Percentiles rank a stretch among this genome's conserved stretches.
phyloP scores from a whole-genome alignment of 805 yeast genomes.

The Saccharomycopsis sp. region DNA sequence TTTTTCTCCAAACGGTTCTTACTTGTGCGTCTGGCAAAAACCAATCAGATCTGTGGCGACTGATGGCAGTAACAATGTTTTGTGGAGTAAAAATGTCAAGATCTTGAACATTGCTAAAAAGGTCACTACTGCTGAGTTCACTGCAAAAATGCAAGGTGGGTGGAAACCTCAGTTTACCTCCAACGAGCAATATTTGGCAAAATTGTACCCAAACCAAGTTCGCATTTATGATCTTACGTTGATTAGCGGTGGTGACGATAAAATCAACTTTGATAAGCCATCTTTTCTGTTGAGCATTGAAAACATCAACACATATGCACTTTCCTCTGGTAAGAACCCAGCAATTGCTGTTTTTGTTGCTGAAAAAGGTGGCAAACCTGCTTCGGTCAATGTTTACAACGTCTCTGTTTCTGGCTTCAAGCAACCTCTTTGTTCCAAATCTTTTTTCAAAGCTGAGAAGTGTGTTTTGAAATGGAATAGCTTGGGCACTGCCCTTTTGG shows the following conservation, averaged over 20 bases:
- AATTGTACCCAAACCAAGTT: conserved; percentile 47
- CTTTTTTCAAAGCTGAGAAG: conserved; percentile 91
- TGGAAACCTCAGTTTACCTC: conserved; percentile 90
- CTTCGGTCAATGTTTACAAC: conserved; percentile 74
- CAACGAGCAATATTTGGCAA: conserved; percentile 66
- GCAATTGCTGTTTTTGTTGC: conserved; percentile 87
- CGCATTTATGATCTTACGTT: conserved; percentile 56
- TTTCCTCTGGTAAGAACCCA: conserved; percentile 85
- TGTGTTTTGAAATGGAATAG: conserved; percentile 91
- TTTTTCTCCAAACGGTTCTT: conserved; percentile 85
- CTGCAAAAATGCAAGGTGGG: conserved; percentile 75
- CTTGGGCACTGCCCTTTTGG: conserved; percentile 88
- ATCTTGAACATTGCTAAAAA: conserved; percentile 53
- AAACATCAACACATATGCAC: conserved; percentile 51
- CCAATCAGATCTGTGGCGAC: conserved; percentile 42
- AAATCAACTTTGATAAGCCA: conserved; percentile 41
- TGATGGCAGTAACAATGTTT: conserved; percentile 52
- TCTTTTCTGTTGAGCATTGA: conserved; percentile 48
- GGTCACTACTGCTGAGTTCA: conserved; percentile 48
- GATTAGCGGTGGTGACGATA: conserved; percentile 31
- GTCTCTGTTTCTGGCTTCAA: conserved; percentile 47
- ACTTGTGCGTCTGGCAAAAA: conserved; percentile 81
- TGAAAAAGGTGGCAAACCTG: conserved; percentile 81
- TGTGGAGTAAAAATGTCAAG: conserved; percentile 66
- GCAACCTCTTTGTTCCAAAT: conserved; percentile 76